phyloP scores from a whole-genome alignment of 805 yeast genomes.

The Lipomyces mesembrius region DNA sequence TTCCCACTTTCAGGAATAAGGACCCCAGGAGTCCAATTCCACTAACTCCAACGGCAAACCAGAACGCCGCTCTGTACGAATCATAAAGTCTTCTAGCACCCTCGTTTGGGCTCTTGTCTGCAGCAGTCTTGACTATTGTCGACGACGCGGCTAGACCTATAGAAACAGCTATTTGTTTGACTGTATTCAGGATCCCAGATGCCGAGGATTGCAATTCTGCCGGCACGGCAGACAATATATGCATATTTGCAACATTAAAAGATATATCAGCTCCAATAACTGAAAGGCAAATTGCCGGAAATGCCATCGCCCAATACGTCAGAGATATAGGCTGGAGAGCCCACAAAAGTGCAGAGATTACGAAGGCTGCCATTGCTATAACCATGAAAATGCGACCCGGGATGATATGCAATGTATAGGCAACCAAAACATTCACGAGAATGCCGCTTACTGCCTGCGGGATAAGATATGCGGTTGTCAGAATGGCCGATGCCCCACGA shows the following conservation, averaged over 20 bases:
- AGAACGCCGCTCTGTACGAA: conserved; percentile 35
- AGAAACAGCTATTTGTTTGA: conserved; percentile 50
- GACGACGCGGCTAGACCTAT: conserved; percentile 53
- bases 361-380: conserved; percentile 48
- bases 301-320: conserved; percentile 54
- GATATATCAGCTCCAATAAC: conserved; percentile 57
- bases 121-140: conserved; percentile 48
- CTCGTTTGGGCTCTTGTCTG: conserved; percentile 17
- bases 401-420: conserved; percentile 52
- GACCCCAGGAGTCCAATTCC: conserved; percentile 42
- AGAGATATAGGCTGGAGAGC: conserved; percentile 48
- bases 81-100: conserved; percentile 15
- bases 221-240: conserved; percentile 52
- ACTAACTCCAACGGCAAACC: conserved; percentile 47
- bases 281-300: conserved; percentile 50
- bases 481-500: conserved; percentile 47
- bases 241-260: conserved; percentile 54
- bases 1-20: conserved; percentile 48
- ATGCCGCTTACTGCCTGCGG: conserved; percentile 53
- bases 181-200: conserved; percentile 55
- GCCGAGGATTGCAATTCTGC: conserved; percentile 52
- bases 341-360: conserved; percentile 52
- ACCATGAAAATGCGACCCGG: conserved; percentile 51
- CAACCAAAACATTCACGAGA: conserved; percentile 53
- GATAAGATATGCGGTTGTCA: conserved; percentile 52